phyloP scores from a whole-genome alignment of 1,284 basidiomycete genomes.

The Puccinia coronata region DNA sequence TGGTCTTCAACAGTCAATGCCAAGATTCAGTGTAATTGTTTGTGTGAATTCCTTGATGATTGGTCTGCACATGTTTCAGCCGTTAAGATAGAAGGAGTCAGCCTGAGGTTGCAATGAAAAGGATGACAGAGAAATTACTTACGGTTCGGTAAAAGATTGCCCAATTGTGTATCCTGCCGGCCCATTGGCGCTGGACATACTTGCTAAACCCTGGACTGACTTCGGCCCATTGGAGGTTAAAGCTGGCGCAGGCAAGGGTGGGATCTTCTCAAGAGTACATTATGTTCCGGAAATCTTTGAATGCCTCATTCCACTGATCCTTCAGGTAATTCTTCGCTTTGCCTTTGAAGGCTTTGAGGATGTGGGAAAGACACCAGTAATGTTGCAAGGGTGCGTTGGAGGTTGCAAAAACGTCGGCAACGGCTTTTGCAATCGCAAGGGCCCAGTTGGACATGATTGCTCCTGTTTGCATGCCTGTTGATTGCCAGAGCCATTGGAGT shows the following conservation, averaged over 20 bases:
- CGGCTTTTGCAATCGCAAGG: not conserved
- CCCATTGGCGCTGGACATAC: not conserved
- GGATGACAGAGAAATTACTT: not conserved
- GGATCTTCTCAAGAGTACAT: not conserved
- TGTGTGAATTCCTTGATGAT: not conserved
- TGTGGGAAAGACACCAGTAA: constrained; percentile 4
- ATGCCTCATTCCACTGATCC: not conserved
- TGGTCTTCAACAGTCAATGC: not conserved
- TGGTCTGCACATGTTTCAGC: too few species aligned
- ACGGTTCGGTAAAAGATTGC: not conserved
- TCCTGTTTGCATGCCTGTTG: not conserved
- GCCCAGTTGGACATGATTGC: not conserved
- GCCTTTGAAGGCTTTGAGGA: not conserved
- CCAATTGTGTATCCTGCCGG: not conserved
- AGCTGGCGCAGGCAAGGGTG: not conserved
- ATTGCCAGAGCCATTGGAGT: not conserved
- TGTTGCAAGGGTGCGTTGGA: not conserved
- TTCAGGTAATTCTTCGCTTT: not conserved
- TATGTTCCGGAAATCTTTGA: not conserved
- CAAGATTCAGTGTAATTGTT: constrained; percentile 9
- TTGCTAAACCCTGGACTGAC: not conserved
- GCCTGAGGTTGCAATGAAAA: not conserved
- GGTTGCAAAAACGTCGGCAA: not conserved
- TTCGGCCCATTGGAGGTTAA: not conserved
- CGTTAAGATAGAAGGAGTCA: too few species aligned